These are phyloP conservation scores for Aaosphaeria pasadenensis DNA, from an alignment of 2,329 filamentous ascomycete species.

Conservation along the genomic window DNA sequence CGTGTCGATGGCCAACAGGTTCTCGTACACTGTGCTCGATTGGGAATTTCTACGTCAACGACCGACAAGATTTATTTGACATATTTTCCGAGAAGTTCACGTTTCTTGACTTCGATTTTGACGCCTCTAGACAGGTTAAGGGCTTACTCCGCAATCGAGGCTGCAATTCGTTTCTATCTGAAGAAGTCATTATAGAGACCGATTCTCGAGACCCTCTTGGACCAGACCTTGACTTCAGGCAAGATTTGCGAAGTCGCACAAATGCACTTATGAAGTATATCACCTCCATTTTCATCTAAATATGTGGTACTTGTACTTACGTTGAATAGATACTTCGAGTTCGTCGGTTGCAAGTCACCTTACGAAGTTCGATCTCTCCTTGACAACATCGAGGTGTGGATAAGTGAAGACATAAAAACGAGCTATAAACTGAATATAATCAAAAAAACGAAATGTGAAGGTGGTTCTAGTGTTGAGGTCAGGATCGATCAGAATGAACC, in stretches of 20 bases:
- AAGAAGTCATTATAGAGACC: neutral
- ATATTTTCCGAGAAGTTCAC: slow-evolving; percentile 2
- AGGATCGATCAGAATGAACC: neutral
- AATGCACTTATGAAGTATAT: neutral
- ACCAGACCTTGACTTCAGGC: neutral
- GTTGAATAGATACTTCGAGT: neutral
- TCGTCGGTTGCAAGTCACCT: neutral
- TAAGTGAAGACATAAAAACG: neutral
- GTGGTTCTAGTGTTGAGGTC: neutral
- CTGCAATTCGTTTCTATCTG: neutral
- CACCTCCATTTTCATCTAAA: neutral
- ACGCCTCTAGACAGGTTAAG: slow-evolving; percentile 1
- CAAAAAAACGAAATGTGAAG: neutral
- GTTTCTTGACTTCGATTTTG: slow-evolving; percentile 7
- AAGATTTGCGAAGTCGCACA: neutral
- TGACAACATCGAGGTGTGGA: neutral
- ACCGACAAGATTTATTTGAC: slow-evolving; percentile 6
- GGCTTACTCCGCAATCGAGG: neutral
- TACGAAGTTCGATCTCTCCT: neutral
- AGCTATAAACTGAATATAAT: neutral
- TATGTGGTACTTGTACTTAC: neutral
- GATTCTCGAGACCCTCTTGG: neutral
- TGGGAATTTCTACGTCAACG: slow-evolving; percentile 9
- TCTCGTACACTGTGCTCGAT: no score
- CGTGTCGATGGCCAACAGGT: neutral